These are phyloP conservation scores for Plasmodium vivax DNA, from an alignment of 169 alveolate species.

Conservation along the genomic window DNA sequence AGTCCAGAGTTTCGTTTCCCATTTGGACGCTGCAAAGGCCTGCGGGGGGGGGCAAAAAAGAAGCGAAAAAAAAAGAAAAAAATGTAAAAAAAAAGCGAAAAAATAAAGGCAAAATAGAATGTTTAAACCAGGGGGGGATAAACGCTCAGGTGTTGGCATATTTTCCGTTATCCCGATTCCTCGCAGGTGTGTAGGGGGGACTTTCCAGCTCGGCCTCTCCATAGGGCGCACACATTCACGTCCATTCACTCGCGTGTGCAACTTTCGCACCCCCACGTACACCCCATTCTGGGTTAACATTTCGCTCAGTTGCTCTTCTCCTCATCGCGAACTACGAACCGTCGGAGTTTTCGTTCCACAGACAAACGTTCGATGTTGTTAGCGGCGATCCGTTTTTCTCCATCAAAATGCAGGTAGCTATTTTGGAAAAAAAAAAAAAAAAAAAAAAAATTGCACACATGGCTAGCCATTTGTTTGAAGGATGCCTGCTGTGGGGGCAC, in stretches of 20 bases:
- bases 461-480: constrained; percentile 1
- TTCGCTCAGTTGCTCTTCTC: not conserved
- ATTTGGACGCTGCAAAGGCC: constrained; percentile 85
- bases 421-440: constrained; percentile 12
- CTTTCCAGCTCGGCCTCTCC: not conserved
- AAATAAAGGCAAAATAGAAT: not conserved
- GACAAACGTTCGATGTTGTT: constrained; percentile 86
- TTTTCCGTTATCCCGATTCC: not conserved
- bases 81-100: not conserved
- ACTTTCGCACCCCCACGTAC: not conserved
- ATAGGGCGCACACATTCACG: not conserved
- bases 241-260: not conserved
- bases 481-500: not conserved
- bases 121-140: not conserved
- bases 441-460: constrained; percentile 15
- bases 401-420: constrained; percentile 86
- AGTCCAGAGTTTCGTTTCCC: constrained; percentile 83
- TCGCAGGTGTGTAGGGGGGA: not conserved
- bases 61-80: not conserved
- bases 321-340: constrained; percentile 56
- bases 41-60: not conserved
- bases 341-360: constrained; percentile 87
- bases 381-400: constrained; percentile 87
- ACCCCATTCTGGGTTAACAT: not conserved
- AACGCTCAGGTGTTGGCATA: not conserved